These are phyloP conservation scores for Yamadazyma endophytica DNA, from an alignment of 805 yeast species.

Conservation along the genomic window DNA sequence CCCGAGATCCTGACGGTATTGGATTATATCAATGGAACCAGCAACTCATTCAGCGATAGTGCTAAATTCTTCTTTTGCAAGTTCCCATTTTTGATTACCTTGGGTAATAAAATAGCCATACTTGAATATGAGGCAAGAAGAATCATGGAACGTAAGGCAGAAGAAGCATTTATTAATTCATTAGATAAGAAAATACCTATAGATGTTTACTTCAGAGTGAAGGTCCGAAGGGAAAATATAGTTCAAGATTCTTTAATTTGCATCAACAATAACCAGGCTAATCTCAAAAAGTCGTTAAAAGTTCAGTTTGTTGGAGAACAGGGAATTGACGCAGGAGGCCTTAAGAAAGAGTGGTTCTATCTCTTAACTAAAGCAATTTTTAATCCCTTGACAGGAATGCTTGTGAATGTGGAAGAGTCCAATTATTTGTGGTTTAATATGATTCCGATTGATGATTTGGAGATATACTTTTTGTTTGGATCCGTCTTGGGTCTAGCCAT, in stretches of 20 bases:
- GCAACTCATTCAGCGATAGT: slow-evolving; percentile 16
- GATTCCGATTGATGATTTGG: slow-evolving; percentile 39
- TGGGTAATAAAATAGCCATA: slow-evolving; percentile 78
- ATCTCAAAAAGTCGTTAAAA: slow-evolving; percentile 68
- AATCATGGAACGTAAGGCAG: slow-evolving; percentile 83
- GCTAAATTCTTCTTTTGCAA: slow-evolving; percentile 65
- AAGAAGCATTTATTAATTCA: slow-evolving; percentile 80
- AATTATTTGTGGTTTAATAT: slow-evolving; percentile 72
- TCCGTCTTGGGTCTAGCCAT: slow-evolving; percentile 86
- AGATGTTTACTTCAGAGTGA: slow-evolving; percentile 65
- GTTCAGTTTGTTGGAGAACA: slow-evolving; percentile 85
- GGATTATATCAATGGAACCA: slow-evolving; percentile 46
- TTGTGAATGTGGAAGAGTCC: slow-evolving; percentile 64
- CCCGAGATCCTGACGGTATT: slow-evolving; percentile 40
- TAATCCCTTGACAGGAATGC: slow-evolving; percentile 63
- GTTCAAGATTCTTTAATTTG: slow-evolving; percentile 71
- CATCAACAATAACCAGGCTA: slow-evolving; percentile 50
- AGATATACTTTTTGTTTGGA: slow-evolving; percentile 74
- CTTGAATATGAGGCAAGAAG: slow-evolving; percentile 77
- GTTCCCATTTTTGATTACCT: slow-evolving; percentile 74
- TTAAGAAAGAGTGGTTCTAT: slow-evolving; percentile 90
- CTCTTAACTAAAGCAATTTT: slow-evolving; percentile 68
- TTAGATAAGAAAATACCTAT: slow-evolving; percentile 56
- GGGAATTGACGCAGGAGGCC: slow-evolving; percentile 94
- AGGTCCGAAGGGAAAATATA: slow-evolving; percentile 63